Conservation (phyloP, 176 grass and related monocot genomes). For the Cymbopogon citratus region DNA sequence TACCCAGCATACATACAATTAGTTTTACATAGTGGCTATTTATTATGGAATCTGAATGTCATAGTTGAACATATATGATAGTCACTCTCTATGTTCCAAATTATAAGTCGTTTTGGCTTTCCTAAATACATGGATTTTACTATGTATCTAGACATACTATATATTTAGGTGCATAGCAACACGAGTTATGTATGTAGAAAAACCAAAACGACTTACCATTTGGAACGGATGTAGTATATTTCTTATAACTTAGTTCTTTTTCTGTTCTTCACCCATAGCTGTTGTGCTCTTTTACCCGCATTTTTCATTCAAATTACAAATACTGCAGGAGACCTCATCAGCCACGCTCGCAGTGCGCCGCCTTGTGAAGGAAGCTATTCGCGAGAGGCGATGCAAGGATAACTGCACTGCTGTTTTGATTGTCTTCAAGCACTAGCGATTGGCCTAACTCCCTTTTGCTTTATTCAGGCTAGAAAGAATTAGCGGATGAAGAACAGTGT, state of each 20-base stretch:
- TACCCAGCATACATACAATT: neutral
- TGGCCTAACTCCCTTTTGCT: neutral
- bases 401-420: constrained; percentile 87
- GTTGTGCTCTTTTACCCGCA: neutral
- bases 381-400: constrained; percentile 89
- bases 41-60: neutral
- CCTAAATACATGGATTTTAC: neutral
- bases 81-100: neutral
- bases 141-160: neutral
- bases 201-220: neutral
- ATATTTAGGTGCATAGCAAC: neutral
- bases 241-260: neutral
- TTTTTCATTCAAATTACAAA: neutral
- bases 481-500: too few species aligned
- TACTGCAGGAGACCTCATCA: constrained; percentile 63
- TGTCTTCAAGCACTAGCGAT: constrained; percentile 52
- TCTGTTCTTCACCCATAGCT: neutral
- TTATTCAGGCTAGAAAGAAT: too few species aligned
- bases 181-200: neutral
- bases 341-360: constrained; percentile 57
- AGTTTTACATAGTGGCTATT: neutral
- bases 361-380: constrained; percentile 77
- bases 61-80: neutral
- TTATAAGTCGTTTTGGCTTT: neutral
- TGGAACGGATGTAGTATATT: neutral